These are phyloP conservation scores for Quercus wislizeni DNA, from an alignment of 306 rosid species.

Conservation along the genomic window DNA sequence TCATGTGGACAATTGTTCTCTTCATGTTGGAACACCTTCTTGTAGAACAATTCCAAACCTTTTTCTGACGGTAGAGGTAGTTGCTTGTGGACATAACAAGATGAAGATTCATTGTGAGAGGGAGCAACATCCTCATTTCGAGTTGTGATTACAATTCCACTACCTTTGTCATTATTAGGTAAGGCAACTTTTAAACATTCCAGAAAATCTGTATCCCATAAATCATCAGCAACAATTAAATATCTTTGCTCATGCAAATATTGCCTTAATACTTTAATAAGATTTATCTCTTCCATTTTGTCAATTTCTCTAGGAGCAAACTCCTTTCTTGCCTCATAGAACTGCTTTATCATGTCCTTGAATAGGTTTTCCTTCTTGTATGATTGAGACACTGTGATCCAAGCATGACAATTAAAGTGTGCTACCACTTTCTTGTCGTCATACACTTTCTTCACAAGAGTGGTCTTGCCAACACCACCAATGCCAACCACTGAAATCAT, in stretches of 20 bases:
- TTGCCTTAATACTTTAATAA: not conserved
- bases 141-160: not conserved
- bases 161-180: not conserved
- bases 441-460: slow-evolving; percentile 1
- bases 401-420: not conserved
- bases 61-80: fast-evolving
- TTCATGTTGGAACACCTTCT: too few species aligned
- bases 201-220: not conserved
- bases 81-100: too few species aligned
- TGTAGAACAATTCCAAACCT: too few species aligned
- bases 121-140: not conserved
- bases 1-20: fast-evolving
- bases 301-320: too few species aligned
- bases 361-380: not conserved
- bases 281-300: not conserved
- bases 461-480: slow-evolving; percentile 2
- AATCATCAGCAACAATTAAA: not conserved
- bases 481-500: too few species aligned
- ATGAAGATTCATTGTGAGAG: too few species aligned
- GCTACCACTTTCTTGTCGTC: not conserved
- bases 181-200: not conserved
- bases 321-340: too few species aligned
- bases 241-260: not conserved
- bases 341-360: not conserved
- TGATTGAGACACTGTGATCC: not conserved